Evolutionary conservation across 495 filamentous ascomycete genomes (phyloP).

Genomic region (Aspergillus wentii): DNA sequence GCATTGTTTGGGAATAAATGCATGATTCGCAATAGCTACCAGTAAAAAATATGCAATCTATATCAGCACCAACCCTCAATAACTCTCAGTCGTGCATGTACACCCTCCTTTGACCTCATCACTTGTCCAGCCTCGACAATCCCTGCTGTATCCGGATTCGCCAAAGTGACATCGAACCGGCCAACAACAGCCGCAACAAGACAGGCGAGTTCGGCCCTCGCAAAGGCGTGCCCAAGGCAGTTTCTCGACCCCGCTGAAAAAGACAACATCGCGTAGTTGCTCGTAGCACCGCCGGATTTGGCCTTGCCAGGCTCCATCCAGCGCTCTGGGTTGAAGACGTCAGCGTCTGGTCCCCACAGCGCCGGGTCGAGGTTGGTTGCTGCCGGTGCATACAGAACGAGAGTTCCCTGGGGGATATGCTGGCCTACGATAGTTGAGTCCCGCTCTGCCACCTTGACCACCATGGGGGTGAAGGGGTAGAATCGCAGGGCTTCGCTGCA

Average conservation of each 20-base stretch:
- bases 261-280: conserved; percentile 65
- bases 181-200: conserved; percentile 67
- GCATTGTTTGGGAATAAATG: no score
- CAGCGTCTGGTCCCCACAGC: conserved; percentile 74
- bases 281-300: conserved; percentile 43
- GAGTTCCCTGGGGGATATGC: conserved; percentile 45
- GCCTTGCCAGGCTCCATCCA: conserved; percentile 62
- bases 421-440: conserved; percentile 54
- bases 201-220: conserved; percentile 69
- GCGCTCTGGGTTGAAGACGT: conserved; percentile 69
- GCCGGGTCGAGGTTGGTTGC: conserved; percentile 61
- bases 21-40: no score
- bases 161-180: no score
- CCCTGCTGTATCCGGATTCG: no score
- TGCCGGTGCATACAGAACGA: conserved; percentile 37
- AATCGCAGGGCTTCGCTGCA: conserved; percentile 48
- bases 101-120: no score
- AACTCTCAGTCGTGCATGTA: no score
- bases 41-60: no score
- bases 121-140: no score
- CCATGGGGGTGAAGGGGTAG: conserved; percentile 47
- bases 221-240: conserved; percentile 71
- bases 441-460: conserved; percentile 47
- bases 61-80: no score
- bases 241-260: conserved; percentile 70